These are phyloP conservation scores for Boletus mariae DNA, from an alignment of 1,284 basidiomycete species.

Conservation along the genomic window DNA sequence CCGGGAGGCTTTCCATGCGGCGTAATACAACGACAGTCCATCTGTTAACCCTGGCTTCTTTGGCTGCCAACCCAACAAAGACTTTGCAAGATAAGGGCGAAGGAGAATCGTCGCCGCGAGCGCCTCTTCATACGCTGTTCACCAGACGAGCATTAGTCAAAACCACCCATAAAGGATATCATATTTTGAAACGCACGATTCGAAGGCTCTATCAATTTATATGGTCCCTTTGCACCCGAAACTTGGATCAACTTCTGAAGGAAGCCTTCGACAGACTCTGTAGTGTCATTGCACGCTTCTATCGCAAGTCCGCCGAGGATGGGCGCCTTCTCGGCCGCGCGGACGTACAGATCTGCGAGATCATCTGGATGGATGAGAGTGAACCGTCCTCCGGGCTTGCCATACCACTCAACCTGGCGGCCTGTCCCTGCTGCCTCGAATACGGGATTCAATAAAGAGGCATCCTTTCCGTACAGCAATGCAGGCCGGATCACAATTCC, in stretches of 20 bases:
- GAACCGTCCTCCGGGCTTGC: constrained; percentile 15
- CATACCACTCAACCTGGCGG: constrained; percentile 37
- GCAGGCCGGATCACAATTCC: constrained; percentile 51
- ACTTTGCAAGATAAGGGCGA: constrained; percentile 22
- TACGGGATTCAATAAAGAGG: constrained; percentile 31
- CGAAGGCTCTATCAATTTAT: constrained; percentile 10
- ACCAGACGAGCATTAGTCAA: neutral
- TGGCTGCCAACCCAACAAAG: constrained; percentile 25
- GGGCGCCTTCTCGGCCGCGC: constrained; percentile 17
- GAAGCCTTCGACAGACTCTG: constrained; percentile 14
- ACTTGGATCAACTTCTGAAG: constrained; percentile 12
- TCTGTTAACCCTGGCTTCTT: constrained; percentile 24
- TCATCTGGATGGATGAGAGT: constrained; percentile 20
- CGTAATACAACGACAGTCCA: constrained; percentile 20
- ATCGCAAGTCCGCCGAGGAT: constrained; percentile 17
- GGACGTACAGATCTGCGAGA: constrained; percentile 21
- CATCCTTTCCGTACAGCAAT: constrained; percentile 42
- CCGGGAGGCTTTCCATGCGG: constrained; percentile 21
- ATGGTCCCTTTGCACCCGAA: constrained; percentile 13
- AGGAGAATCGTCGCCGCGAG: constrained; percentile 15
- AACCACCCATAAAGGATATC: neutral
- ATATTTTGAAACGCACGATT: constrained; percentile 8
- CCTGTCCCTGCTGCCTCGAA: constrained; percentile 36
- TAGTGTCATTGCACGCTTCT: constrained; percentile 13
- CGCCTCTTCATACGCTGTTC: constrained; percentile 19